Percentiles rank a stretch among this genome's conserved stretches.
Evolutionary conservation across 139 green algal genomes (phyloP).

Genomic region (Closterium sp.): DNA sequence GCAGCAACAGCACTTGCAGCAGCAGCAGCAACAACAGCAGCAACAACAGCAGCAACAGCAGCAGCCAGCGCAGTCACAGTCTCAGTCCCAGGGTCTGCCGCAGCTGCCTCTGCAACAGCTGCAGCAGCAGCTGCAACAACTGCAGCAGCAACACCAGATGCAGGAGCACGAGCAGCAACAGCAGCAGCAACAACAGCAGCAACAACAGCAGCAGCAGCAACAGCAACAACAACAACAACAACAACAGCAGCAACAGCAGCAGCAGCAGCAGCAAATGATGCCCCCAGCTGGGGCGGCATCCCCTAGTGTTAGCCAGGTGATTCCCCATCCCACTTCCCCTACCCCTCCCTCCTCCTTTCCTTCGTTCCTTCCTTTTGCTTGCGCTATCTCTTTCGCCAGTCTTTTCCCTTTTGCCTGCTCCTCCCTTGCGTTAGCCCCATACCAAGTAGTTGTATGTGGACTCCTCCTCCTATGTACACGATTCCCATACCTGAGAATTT

Average conservation of each 20-base stretch:
- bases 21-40: constrained; percentile 37
- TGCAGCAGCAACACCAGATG: constrained; percentile 27
- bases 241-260: constrained; percentile 31
- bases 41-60: constrained; percentile 34
- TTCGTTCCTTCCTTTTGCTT: too few species aligned
- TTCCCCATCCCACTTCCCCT: too few species aligned
- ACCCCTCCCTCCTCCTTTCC: too few species aligned
- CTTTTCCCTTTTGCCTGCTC: too few species aligned
- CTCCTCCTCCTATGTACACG: too few species aligned
- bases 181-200: constrained; percentile 35
- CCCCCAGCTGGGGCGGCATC: neutral
- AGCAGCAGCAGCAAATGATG: constrained; percentile 15
- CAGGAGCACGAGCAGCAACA: constrained; percentile 32
- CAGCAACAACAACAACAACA: too few species aligned
- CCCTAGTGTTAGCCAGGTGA: constrained; percentile 1
- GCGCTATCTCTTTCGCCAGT: too few species aligned
- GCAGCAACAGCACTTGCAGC: constrained; percentile 36
- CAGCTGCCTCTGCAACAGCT: constrained; percentile 6
- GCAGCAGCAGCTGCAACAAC: constrained; percentile 39
- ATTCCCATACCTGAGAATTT: too few species aligned
- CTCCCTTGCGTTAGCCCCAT: too few species aligned
- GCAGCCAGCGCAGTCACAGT: neutral
- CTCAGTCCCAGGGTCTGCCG: constrained; percentile 14
- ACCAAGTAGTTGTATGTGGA: too few species aligned
- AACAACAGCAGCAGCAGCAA: constrained; percentile 18